Base-by-base conservation (phyloP, 768 basidiomycete genomes). In the Boletus rubropictus region DNA sequence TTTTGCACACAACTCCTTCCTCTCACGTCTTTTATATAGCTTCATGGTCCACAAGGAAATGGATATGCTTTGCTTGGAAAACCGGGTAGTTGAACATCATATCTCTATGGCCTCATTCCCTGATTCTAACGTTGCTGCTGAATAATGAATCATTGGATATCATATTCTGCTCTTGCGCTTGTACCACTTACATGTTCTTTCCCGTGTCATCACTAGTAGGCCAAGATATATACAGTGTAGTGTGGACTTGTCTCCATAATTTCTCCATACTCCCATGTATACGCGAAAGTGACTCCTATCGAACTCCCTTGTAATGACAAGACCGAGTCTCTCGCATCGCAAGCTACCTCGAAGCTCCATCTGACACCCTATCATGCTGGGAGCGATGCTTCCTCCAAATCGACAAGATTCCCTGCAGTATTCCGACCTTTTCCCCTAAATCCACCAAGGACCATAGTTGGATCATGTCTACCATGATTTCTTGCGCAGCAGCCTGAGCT, bases 21-120 rank as follows among this genome's bases (percentile, higher is more conserved):
- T 44, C 25, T 53, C n/a, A 54, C n/a, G 3, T 9, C 29, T 37
- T 33, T 17, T 24, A n/a, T 48, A 12, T 52, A 89, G 87, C 67
- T 80, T 49, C 77, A 87, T 56, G 86, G 86, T 5, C 86, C 86
- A 0, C 78, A 79, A 59, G 86, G 86, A 18, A 74, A 69, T 48
- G 87, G 86, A 20, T 89, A 89, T 61, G 87, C 85, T n/a, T 62
- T 89, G 28, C 64, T 84, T 3, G 78, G 79, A 24, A 76, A 74
- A 50, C 67, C 72, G 0, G 76, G 77, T 24, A 72, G 72, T 44
- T 77, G 36, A 58, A 37, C 25, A 11, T 27, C 32, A 15, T 27
- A 33, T 28, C 28, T 21, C 29, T n/a, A 45, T 45, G 42, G 27
- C 37, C 31, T 20, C 29, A 39, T 25, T 12, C 21, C 18, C 46